Percentiles rank a stretch among this genome's conserved stretches.
These are phyloP conservation scores for Tolypocladium paradoxum DNA, from an alignment of 2,329 filamentous ascomycete species.

Conservation along the genomic window DNA sequence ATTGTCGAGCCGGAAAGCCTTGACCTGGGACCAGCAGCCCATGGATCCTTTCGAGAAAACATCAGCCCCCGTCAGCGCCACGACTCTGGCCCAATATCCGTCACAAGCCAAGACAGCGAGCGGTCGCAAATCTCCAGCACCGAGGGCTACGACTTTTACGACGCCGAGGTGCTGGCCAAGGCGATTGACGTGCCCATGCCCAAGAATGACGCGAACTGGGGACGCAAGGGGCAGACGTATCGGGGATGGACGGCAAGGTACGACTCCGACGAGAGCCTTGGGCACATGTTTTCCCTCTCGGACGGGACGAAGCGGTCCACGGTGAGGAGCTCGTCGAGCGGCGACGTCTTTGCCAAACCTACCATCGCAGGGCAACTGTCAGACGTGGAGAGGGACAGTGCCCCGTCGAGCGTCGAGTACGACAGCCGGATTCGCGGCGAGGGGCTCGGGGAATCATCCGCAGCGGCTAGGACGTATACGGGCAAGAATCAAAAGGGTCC, in stretches of 20 bases:
- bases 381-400: slow-evolving; percentile 16
- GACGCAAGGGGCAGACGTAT: slow-evolving; percentile 19
- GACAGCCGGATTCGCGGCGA: slow-evolving; percentile 35
- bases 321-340: slow-evolving; percentile 5
- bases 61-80: slow-evolving; percentile 31
- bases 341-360: slow-evolving; percentile 14
- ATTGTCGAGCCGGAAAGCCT: slow-evolving; percentile 41
- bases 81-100: slow-evolving; percentile 40
- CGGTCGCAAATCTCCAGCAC: slow-evolving; percentile 37
- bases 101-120: slow-evolving; percentile 35
- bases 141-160: slow-evolving; percentile 58
- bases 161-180: slow-evolving; percentile 39
- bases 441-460: slow-evolving; percentile 14
- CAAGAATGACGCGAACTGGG: slow-evolving; percentile 22
- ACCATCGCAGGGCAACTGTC: slow-evolving; percentile 16
- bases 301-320: slow-evolving; percentile 25
- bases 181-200: slow-evolving; percentile 42
- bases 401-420: slow-evolving; percentile 26
- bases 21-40: slow-evolving; percentile 35
- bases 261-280: slow-evolving; percentile 48
- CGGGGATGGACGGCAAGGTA: slow-evolving; percentile 27
- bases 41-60: slow-evolving; percentile 18
- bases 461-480: slow-evolving; percentile 2
- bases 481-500: slow-evolving; percentile 2
- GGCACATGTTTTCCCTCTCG: slow-evolving; percentile 48